Evolutionary conservation across 768 basidiomycete species (phyloP), one percentile per base, ranked within the genome.

Genomic region (Kwoniella sp.): DNA sequence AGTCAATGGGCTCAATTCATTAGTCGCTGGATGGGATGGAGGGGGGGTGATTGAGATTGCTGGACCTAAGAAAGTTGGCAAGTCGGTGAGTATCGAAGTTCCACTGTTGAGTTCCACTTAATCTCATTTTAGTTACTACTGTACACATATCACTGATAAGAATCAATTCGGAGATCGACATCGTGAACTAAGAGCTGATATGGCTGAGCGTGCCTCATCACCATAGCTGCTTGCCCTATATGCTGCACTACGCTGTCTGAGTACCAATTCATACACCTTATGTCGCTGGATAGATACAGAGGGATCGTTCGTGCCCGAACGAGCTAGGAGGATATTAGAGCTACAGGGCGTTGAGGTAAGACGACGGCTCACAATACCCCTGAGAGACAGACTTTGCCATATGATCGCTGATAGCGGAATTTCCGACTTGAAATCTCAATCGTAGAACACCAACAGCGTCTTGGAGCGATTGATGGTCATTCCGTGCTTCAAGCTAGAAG

Each of bases 261-360:
- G 56, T 0, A 11, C n/a, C 3, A 72, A 79, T 38, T 50, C 60
- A 5, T 47, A 30, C 5, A 68, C 67, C 7, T 58, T 63, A 11
- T 78, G 77, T 61, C 48, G 53, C 22, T 81, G 79, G 79, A 61
- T 81, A 9, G 79, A 81, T 52, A 71, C 75, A 8, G 71, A 77
- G n/a, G 76, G 73, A 5, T 68, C 66, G 7, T 79, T 81, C 53
- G 55, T 62, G n/a, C 68, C 76, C 2, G 57, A 67, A 15, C 38
- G 79, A 38, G 77, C 77, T 12, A 62, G 53, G 25, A 34, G 54
- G 20, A 67, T 79, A 8, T 63, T 79, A 4, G 69, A 69, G 13
- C n/a, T 30, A 0, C 65, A 62, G 66, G 59, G 66, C 11, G 55
- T 62, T 11, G 41, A 67, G 11, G 75, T 77, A 48, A 58, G 75